Evolutionary conservation across 768 basidiomycete species (phyloP), one percentile per base, ranked within the genome.

Genomic region (Phallus indusiatus): DNA sequence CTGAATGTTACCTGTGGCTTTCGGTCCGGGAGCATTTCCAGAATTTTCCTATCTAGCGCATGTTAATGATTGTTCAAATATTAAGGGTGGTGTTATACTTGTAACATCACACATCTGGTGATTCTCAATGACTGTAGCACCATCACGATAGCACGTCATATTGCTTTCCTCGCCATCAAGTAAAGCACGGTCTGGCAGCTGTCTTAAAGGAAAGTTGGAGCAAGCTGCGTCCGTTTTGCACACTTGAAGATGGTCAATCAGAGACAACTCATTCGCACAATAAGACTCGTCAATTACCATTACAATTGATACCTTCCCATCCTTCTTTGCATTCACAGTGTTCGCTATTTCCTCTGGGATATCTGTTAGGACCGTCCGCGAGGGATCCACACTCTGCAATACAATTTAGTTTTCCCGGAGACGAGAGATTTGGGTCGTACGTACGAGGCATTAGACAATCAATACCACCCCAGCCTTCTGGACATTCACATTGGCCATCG

Each of bases 61-160:
- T 5, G 20, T 0, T 2, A 8, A 46, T 20, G 5, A 61, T 28
- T 56, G 5, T 1, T 5, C 8, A 47, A 54, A 53, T n/a, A 21
- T 17, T 20, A 33, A 47, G 35, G 60, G 49, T 5, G 22, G 36
- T 17, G 24, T 77, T 90, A 65, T 67, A 95, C 94, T 98, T 11
- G 96, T 99, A 35, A 99, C 94, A 69, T 97, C 83, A 73, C 96
- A 99, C 85, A 96, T 92, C 70, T 99, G 95, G 71, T 94, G 92
- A 64, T 96, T 94, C 69, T 83, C 86, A 70, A 90, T 88, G n/a
- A 99, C 88, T 0, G 92, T 94, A 69, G 88, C 81, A 21, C 96
- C 96, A 47, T 90, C 90, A 56, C 79, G 88, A 78, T 96, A 95
- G 69, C 96, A 98, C 1, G 91, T 90, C 87, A 97, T 94, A 64